Base-by-base conservation (phyloP, 2,329 filamentous ascomycete species). In the Pyrenophora tritici-repentis region DNA sequence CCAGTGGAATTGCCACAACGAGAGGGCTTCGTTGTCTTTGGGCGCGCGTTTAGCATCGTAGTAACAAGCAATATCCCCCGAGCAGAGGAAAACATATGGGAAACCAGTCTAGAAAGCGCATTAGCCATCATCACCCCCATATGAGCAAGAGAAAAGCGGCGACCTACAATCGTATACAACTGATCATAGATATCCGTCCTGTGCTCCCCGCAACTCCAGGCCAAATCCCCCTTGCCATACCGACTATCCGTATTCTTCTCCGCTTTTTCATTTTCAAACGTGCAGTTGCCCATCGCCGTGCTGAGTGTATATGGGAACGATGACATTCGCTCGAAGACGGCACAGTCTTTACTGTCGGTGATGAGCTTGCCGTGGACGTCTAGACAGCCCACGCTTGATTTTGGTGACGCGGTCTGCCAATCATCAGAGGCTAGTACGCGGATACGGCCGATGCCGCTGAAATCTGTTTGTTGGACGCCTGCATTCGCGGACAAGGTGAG, bases 1-100 rank as follows among this genome's bases (percentile, higher is more conserved):
- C 67, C 67, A 73, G 13, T 58, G 63, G 29, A 52, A 72, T 36
- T 65, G 67, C 70, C 70, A 72, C 1, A 72, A 42, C 1, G 62
- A 47, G 3, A 63, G 43, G 7, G 36, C 46, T 14, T 69, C 63
- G 10, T 55, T 52, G 10, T 18, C 13, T 4, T 31, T 18, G 5
- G 69, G 69, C 1, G 52, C 36, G n/a, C 43, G 51, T 42, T 69
- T 71, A 2, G 58, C 66, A 37, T 72, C 70, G 38, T 69, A 72
- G 56, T 59, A 71, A 44, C 70, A 72, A 18, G 65, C 62, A 17
- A 69, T 47, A 40, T 71, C 68, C 18, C 68, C 68, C 33, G 59
- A 67, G 59, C 69, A 72, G 36, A 72, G 62, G 52, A 71, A 71
- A 12, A 63, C 47, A 50, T 71, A 61, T 4, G 60, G 49, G 34